Conservation (phyloP, 129 eudicot genomes). For the Saussurea involucrata region DNA sequence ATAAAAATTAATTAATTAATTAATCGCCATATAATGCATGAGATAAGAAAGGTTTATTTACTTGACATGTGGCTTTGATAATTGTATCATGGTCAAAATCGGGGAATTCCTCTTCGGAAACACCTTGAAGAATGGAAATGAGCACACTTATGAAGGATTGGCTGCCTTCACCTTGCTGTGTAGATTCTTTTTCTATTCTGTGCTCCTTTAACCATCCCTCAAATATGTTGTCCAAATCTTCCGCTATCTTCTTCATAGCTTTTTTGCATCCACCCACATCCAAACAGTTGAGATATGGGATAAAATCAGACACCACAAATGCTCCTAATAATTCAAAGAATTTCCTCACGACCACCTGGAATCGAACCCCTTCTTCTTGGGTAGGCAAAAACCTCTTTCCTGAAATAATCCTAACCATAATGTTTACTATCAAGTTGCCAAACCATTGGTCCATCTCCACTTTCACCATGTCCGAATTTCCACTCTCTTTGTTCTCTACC, state of each 20-base stretch:
- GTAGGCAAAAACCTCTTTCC: slow-evolving; percentile 9
- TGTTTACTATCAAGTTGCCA: not conserved
- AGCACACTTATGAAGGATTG: slow-evolving; percentile 17
- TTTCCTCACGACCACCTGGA: not conserved
- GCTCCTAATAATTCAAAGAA: not conserved
- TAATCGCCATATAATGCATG: not conserved
- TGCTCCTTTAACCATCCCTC: slow-evolving; percentile 13
- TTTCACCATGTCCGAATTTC: not conserved
- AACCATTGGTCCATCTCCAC: slow-evolving; percentile 25
- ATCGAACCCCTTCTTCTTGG: slow-evolving; percentile 6
- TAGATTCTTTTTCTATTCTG: not conserved
- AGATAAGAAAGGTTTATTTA: not conserved
- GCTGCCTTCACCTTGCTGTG: not conserved
- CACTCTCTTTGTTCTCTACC: not conserved
- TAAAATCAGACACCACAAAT: slow-evolving; percentile 12
- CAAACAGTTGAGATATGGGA: slow-evolving; percentile 1
- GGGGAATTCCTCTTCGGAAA: not conserved
- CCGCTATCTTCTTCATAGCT: not conserved
- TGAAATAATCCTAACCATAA: not conserved
- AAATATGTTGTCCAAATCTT: not conserved
- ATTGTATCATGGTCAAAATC: slow-evolving; percentile 10
- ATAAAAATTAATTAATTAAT: too few relatives aligned
- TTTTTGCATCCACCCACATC: slow-evolving; percentile 12
- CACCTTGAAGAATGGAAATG: slow-evolving; percentile 12
- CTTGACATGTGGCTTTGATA: slow-evolving; percentile 23